Percentiles rank a stretch among this genome's conserved stretches.
phyloP scores from a whole-genome alignment of 1,284 basidiomycete genomes.

The Cerioporus squamosus region DNA sequence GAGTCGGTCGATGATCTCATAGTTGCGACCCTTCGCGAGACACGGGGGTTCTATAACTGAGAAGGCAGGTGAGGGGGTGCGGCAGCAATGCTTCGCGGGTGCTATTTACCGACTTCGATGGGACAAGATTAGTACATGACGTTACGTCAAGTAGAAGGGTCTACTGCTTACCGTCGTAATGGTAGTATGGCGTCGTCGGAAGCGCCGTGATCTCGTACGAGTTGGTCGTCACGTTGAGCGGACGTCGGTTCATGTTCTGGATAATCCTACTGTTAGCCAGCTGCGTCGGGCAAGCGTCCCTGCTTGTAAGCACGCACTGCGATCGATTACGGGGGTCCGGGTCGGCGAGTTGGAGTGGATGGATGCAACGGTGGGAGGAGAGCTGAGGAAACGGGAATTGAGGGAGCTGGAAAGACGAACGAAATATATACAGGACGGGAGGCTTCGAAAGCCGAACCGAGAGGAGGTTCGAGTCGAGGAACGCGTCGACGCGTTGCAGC shows the following conservation, averaged over 20 bases:
- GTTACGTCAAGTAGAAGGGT: background rate
- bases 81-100: background rate
- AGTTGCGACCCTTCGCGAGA: conserved; percentile 17
- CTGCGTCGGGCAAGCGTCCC: conserved; percentile 60
- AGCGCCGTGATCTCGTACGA: conserved; percentile 21
- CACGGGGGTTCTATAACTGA: conserved; percentile 11
- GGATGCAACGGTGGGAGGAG: background rate
- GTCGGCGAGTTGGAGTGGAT: background rate
- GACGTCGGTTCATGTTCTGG: conserved; percentile 32
- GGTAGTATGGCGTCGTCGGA: conserved; percentile 19
- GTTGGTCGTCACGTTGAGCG: conserved; percentile 24
- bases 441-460: background rate
- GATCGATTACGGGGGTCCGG: background rate
- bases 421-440: background rate
- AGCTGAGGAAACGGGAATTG: no score
- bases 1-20: conserved; percentile 27
- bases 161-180: conserved; percentile 30
- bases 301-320: background rate
- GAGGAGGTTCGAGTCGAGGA: background rate
- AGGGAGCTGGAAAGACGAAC: no score
- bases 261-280: conserved; percentile 57
- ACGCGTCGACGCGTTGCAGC: conserved; percentile 4
- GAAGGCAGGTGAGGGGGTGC: background rate
- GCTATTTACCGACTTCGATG: conserved; percentile 9
- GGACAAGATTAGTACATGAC: no score